phyloP scores from a whole-genome alignment of 2,329 filamentous ascomycete species.

The Fusarium guadeloupense region DNA sequence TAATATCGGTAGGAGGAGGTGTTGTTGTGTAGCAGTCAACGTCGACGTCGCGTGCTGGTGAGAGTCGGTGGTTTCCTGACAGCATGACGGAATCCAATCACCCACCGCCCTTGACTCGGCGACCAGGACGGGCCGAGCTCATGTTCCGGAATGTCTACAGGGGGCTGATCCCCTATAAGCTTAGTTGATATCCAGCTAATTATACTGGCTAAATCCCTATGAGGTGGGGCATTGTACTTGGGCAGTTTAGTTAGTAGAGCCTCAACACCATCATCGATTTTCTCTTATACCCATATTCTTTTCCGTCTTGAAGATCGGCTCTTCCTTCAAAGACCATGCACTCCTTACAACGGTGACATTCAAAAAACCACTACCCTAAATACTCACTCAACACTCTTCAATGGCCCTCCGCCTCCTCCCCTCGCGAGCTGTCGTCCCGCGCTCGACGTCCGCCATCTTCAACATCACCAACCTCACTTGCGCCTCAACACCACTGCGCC shows the following conservation, averaged over 20 bases:
- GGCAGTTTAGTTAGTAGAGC: constrained; percentile 30
- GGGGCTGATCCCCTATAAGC: constrained; percentile 10
- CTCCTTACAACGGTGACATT: neutral
- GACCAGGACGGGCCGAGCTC: constrained; percentile 41
- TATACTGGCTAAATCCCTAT: constrained; percentile 3
- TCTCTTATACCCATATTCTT: neutral
- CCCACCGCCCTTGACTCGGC: constrained; percentile 35
- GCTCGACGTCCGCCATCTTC: constrained; percentile 15
- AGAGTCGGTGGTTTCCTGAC: constrained; percentile 8
- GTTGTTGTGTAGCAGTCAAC: constrained; percentile 1
- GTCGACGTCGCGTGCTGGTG: constrained; percentile 23
- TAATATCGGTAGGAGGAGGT: constrained; percentile 8
- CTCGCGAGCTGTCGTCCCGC: constrained; percentile 15
- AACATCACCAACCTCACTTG: constrained; percentile 32
- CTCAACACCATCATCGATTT: constrained; percentile 40
- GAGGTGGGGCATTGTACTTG: constrained; percentile 12
- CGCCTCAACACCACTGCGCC: constrained; percentile 44
- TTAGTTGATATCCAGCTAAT: neutral
- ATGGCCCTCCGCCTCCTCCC: constrained; percentile 35
- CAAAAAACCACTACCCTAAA: neutral
- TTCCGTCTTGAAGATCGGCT: neutral
- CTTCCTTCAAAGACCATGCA: constrained; percentile 7
- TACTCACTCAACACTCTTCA: neutral
- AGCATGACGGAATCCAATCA: constrained; percentile 40
- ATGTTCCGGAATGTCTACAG: constrained; percentile 17